A percentile compares a stretch with the other conserved stretches of the same genome.
These are phyloP conservation scores for Aspergillus transmontanensis DNA, from an alignment of 2,329 filamentous ascomycete species.

Conservation along the genomic window DNA sequence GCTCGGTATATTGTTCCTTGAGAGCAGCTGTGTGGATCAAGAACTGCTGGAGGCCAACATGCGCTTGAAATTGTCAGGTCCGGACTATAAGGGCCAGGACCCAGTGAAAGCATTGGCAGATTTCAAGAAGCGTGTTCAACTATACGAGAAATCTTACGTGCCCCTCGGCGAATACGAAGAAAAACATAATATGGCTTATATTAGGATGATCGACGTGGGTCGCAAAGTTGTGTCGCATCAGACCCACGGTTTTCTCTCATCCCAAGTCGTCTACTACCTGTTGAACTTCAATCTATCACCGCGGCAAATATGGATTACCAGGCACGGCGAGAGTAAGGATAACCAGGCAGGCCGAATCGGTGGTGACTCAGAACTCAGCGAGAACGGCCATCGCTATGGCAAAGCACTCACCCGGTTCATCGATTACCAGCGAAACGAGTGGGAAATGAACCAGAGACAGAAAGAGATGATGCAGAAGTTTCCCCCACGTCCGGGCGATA, in stretches of 20 bases:
- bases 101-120: constrained; percentile 80
- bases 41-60: constrained; percentile 91
- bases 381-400: constrained; percentile 78
- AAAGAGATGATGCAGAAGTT: constrained; percentile 77
- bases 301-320: constrained; percentile 95
- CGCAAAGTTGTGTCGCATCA: constrained; percentile 91
- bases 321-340: constrained; percentile 88
- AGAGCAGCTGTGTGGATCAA: constrained; percentile 87
- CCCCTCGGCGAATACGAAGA: constrained; percentile 91
- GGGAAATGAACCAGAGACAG: constrained; percentile 80
- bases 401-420: constrained; percentile 81
- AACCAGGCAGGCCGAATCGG: constrained; percentile 88
- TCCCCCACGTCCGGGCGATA: constrained; percentile 87
- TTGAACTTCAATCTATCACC: constrained; percentile 96
- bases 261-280: constrained; percentile 90
- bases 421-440: constrained; percentile 74
- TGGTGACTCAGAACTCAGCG: constrained; percentile 82
- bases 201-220: constrained; percentile 97
- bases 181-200: constrained; percentile 86
- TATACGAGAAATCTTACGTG: constrained; percentile 93
- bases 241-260: constrained; percentile 86
- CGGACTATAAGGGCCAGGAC: constrained; percentile 94
- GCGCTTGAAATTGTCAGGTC: constrained; percentile 92
- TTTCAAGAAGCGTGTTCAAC: constrained; percentile 87
- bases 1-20: constrained; percentile 90